Conservation (phyloP, 208 protist species). For the Trypanosoma brucei region DNA sequence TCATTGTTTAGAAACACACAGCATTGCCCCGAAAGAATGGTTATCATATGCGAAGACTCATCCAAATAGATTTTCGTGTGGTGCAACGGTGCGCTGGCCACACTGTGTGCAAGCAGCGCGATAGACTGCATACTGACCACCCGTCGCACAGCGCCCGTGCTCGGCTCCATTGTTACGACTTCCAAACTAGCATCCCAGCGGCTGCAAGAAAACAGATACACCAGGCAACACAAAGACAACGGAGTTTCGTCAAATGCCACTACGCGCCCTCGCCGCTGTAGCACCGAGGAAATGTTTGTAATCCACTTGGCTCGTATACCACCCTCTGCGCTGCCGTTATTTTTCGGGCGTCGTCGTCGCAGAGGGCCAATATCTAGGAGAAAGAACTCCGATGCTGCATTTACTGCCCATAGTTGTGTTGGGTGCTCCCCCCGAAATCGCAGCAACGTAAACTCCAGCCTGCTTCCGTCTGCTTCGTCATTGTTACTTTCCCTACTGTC, state of each 20-base stretch:
- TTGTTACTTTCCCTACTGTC: not conserved
- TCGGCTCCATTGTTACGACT: constrained; percentile 49
- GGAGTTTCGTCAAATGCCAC: constrained; percentile 44
- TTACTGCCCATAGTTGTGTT: constrained; percentile 45
- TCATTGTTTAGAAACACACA: constrained; percentile 73
- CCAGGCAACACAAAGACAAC: constrained; percentile 39
- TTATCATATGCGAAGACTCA: constrained; percentile 33
- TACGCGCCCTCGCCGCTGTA: constrained; percentile 35
- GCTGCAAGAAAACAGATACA: constrained; percentile 22
- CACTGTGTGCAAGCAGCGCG: constrained; percentile 35
- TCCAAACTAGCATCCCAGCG: constrained; percentile 26
- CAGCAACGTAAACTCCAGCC: constrained; percentile 40
- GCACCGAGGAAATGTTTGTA: constrained; percentile 44
- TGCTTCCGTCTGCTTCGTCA: not conserved
- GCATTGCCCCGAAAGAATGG: constrained; percentile 52
- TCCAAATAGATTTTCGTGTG: constrained; percentile 57
- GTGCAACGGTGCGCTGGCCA: constrained; percentile 36
- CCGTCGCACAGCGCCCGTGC: constrained; percentile 47
- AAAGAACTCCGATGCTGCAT: constrained; percentile 50
- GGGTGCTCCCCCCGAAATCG: constrained; percentile 38
- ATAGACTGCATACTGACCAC: constrained; percentile 57
- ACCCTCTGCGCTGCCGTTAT: constrained; percentile 3
- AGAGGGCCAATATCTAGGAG: constrained; percentile 34
- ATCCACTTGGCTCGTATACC: constrained; percentile 40
- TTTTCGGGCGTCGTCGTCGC: not conserved